Conservation (phyloP, 495 filamentous ascomycete genomes). For the Rusavskia elegans region DNA sequence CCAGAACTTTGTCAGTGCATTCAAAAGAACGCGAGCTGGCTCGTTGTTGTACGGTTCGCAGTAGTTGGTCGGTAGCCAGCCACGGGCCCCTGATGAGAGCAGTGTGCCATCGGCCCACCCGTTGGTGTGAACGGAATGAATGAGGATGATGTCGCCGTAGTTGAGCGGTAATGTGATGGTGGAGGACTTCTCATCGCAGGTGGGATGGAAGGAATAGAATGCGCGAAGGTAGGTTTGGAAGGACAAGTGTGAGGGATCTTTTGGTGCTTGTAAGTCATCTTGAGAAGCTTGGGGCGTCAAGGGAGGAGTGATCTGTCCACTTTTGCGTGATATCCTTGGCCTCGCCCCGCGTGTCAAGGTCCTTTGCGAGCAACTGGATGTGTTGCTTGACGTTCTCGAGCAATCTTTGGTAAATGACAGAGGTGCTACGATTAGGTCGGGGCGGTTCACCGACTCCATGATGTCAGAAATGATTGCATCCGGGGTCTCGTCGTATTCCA, state of each 20-base stretch:
- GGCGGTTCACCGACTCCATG: constrained; percentile 31
- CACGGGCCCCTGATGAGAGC: constrained; percentile 69
- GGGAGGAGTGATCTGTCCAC: constrained; percentile 52
- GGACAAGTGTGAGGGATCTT: constrained; percentile 37
- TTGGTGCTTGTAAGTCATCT: constrained; percentile 34
- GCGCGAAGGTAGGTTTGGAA: constrained; percentile 94
- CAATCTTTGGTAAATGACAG: constrained; percentile 53
- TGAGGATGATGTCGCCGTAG: constrained; percentile 78
- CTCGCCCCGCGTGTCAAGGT: constrained; percentile 9
- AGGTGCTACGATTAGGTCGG: constrained; percentile 56
- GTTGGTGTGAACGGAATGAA: constrained; percentile 96
- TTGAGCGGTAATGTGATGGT: constrained; percentile 81
- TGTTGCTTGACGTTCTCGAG: constrained; percentile 27
- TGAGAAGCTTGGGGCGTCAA: constrained; percentile 50
- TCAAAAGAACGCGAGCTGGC: constrained; percentile 69
- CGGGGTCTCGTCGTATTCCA: no score
- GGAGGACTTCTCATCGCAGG: constrained; percentile 48
- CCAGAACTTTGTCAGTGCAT: constrained; percentile 82
- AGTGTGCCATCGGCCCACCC: constrained; percentile 99
- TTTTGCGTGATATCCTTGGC: constrained; percentile 13
- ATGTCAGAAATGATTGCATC: neutral
- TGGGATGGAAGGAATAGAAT: constrained; percentile 86
- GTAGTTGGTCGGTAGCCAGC: constrained; percentile 97
- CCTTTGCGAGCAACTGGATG: constrained; percentile 23
- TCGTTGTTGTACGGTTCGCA: constrained; percentile 87